phyloP scores from a whole-genome alignment of 1,139 yeast genomes.

The Debaryomyces nepalensis region DNA sequence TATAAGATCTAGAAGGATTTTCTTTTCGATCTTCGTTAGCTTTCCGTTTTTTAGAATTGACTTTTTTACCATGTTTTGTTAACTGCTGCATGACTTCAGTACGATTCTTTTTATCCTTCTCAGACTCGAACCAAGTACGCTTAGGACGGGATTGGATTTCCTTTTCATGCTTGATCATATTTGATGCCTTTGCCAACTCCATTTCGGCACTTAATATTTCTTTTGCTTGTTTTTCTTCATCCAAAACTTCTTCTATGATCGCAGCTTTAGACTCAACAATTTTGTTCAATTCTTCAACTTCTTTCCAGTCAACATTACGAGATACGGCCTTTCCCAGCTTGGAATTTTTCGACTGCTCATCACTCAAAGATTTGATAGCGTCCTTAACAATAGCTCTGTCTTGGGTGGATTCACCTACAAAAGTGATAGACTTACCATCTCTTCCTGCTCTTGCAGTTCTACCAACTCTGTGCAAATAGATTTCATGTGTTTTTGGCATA shows the following conservation, averaged over 20 bases:
- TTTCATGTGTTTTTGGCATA: conserved; percentile 91
- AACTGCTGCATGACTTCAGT: conserved; percentile 52
- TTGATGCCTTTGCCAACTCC: conserved; percentile 85
- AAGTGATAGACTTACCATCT: conserved; percentile 88
- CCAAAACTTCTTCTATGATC: conserved; percentile 73
- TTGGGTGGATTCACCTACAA: conserved; percentile 86
- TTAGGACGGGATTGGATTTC: conserved; percentile 91
- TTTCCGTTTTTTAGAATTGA: conserved; percentile 64
- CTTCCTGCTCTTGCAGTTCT: conserved; percentile 99
- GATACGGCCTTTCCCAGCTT: conserved; percentile 67
- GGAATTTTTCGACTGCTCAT: conserved; percentile 49
- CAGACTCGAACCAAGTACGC: conserved; percentile 95
- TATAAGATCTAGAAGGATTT: conserved; percentile 57
- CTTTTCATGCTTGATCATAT: conserved; percentile 73
- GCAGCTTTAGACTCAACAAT: conserved; percentile 62
- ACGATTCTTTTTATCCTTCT: conserved; percentile 62
- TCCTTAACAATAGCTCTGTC: conserved; percentile 90
- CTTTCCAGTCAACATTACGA: conserved; percentile 84
- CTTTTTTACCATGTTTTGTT: conserved; percentile 48
- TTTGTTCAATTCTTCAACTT: conserved; percentile 69
- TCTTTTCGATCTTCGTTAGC: conserved; percentile 55
- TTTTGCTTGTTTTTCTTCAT: conserved; percentile 88
- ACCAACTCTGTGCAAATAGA: conserved; percentile 96
- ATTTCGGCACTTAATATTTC: conserved; percentile 87
- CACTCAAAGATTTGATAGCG: conserved; percentile 64